Evolutionary conservation across 495 filamentous ascomycete species (phyloP).

Genomic region (Aspergillus kassunensis): DNA sequence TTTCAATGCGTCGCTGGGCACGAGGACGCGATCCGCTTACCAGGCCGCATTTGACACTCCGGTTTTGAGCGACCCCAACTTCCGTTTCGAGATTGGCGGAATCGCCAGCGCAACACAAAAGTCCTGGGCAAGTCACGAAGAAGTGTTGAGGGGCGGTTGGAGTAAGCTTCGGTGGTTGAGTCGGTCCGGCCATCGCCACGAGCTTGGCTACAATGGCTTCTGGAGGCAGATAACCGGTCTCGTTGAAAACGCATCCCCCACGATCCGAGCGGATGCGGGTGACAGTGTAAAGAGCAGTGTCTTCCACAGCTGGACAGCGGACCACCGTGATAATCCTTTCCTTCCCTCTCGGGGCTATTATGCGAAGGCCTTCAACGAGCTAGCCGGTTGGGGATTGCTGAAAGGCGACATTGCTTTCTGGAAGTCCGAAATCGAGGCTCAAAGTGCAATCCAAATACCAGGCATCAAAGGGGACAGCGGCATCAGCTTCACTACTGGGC

Average conservation of each 20-base stretch:
- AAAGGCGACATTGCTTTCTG: conserved; percentile 87
- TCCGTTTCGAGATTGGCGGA: conserved; percentile 69
- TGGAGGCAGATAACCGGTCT: conserved; percentile 89
- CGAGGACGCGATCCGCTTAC: conserved; percentile 84
- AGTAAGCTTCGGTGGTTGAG: conserved; percentile 70
- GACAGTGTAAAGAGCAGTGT: conserved; percentile 87
- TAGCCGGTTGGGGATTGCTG: conserved; percentile 82
- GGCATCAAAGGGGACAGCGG: conserved; percentile 65
- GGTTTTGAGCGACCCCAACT: conserved; percentile 73
- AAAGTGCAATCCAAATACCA: conserved; percentile 68
- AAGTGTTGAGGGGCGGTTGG: conserved; percentile 75
- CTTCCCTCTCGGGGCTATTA: conserved; percentile 80
- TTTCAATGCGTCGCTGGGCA: conserved; percentile 80
- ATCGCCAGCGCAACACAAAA: conserved; percentile 79
- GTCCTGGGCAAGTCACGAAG: conserved; percentile 88
- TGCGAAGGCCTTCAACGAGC: conserved; percentile 67
- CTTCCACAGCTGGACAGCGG: conserved; percentile 73
- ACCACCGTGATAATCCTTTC: conserved; percentile 74
- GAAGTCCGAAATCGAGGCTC: conserved; percentile 80
- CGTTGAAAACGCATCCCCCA: conserved; percentile 66
- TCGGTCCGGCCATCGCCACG: conserved; percentile 58
- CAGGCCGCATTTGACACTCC: conserved; percentile 78
- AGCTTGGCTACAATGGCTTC: conserved; percentile 70
- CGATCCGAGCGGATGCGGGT: conserved; percentile 77
- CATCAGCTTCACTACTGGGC: conserved; percentile 62